A percentile compares a stretch with the other conserved stretches of the same genome.
These are phyloP conservation scores for Colletotrichum somersetense DNA, from an alignment of 2,329 filamentous ascomycete species.

Conservation along the genomic window DNA sequence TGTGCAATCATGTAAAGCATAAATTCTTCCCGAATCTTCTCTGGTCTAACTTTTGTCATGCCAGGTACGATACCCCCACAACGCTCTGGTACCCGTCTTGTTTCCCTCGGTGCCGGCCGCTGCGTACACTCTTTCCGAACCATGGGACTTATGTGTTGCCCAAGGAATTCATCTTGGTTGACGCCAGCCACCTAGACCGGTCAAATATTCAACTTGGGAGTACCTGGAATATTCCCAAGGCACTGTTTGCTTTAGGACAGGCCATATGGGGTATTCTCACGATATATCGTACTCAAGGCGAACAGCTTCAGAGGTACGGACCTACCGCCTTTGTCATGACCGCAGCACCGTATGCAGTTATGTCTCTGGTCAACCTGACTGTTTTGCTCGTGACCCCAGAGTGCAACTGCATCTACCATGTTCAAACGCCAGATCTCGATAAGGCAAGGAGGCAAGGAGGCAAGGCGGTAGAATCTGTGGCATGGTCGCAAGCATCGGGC, in stretches of 20 bases:
- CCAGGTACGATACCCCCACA: slow-evolving; percentile 29
- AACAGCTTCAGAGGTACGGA: slow-evolving; percentile 47
- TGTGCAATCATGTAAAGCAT: slow-evolving; percentile 12
- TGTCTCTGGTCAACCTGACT: slow-evolving; percentile 48
- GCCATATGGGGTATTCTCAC: slow-evolving; percentile 43
- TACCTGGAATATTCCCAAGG: slow-evolving; percentile 43
- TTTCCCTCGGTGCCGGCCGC: slow-evolving; percentile 33
- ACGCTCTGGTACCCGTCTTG: slow-evolving; percentile 28
- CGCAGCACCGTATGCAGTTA: slow-evolving; percentile 48
- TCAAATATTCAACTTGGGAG: slow-evolving; percentile 34
- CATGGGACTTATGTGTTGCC: slow-evolving; percentile 35
- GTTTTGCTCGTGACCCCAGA: slow-evolving; percentile 46
- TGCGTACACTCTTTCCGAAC: slow-evolving; percentile 38
- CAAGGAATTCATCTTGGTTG: slow-evolving; percentile 37
- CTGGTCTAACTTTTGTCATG: slow-evolving; percentile 25
- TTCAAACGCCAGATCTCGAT: slow-evolving; percentile 42
- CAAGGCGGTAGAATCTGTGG: slow-evolving; percentile 32
- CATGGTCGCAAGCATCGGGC: slow-evolving; percentile 34
- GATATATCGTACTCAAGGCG: slow-evolving; percentile 45
- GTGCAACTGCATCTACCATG: slow-evolving; percentile 47
- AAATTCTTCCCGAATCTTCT: background rate
- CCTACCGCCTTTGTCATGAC: slow-evolving; percentile 51
- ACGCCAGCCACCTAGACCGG: slow-evolving; percentile 29
- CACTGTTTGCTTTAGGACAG: slow-evolving; percentile 44
- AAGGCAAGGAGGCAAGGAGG: slow-evolving; percentile 25